Base-by-base conservation (phyloP, 208 protist species). In the Leishmania braziliensis region DNA sequence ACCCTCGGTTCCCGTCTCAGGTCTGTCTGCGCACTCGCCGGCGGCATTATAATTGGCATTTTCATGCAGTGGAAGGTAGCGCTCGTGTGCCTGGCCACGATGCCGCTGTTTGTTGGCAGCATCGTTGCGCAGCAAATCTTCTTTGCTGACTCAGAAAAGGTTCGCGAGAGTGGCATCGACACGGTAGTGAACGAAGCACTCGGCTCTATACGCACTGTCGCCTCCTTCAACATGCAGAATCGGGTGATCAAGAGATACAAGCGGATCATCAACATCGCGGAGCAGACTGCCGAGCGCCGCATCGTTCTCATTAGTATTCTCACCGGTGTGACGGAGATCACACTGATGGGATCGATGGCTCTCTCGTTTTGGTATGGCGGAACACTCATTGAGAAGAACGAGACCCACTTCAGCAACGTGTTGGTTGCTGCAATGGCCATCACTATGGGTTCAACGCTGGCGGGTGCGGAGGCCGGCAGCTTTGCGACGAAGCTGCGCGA, bases 361-460 rank as follows among this genome's bases (percentile, higher is more conserved):
- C 89, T 96, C n/a, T 88, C 82, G 58, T 96, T 89, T 80, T 97
- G 93, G 92, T 97, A 95, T 77, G 93, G 93, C 43, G 89, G 92
- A 16, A 91, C 89, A 51, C 91, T 97, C 58, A 94, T 95, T 65
- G 71, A 58, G 9, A 74, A 89, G n/a, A 91, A 91, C n/a, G 90
- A 97, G 83, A 87, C 92, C 0, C 74, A 84, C 43, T 97, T 97
- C 69, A 69, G 88, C 43, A 76, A 87, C 33, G 90, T 97, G 18
- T 54, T 92, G 14, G 84, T 92, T 23, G 77, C 89, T n/a, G 69
- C 81, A 8, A 88, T 92, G 86, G 81, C 91, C n/a, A 79, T 94
- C 23, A 80, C 92, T 16, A 92, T 95, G 87, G 91, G 89, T 36
- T 84, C 91, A 12, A 88, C 87, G 62, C 82, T 82, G 12, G 93